phyloP scores from a whole-genome alignment of 148 eudicot species.

The Rhododendron ovatum region DNA sequence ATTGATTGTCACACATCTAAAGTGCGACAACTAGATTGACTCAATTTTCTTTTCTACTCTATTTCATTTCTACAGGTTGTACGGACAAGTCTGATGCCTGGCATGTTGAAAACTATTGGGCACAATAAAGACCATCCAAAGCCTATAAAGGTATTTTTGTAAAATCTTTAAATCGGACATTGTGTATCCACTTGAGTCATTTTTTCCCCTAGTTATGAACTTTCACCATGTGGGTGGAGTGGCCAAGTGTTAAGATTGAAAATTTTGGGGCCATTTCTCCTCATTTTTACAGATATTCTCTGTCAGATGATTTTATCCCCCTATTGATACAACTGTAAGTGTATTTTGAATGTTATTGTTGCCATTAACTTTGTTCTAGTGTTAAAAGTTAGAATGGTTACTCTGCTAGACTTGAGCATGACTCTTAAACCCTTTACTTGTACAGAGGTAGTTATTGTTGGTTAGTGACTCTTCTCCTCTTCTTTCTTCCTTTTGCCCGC shows the following conservation, averaged over 20 bases:
- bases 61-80: constrained; percentile 49
- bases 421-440: not conserved
- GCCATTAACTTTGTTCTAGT: not conserved
- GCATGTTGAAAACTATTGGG: constrained; percentile 72
- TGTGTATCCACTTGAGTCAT: not conserved
- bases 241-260: not conserved
- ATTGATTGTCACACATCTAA: not conserved
- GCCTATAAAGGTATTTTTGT: constrained; percentile 72
- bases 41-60: not conserved
- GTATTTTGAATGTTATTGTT: not conserved
- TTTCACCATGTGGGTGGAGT: not conserved
- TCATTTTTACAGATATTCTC: not conserved
- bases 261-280: not conserved
- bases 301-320: not conserved
- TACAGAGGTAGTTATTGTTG: not conserved
- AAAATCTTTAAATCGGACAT: not conserved
- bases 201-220: not conserved
- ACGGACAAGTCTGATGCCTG: constrained; percentile 86
- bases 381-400: not conserved
- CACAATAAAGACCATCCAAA: constrained; percentile 95
- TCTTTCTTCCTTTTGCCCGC: not conserved
- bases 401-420: not conserved
- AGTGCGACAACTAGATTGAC: not conserved
- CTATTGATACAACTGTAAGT: not conserved
- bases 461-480: not conserved